These are phyloP conservation scores for Moesziomyces aphidis DNA, from an alignment of 1,284 basidiomycete genomes.

Conservation along the genomic window DNA sequence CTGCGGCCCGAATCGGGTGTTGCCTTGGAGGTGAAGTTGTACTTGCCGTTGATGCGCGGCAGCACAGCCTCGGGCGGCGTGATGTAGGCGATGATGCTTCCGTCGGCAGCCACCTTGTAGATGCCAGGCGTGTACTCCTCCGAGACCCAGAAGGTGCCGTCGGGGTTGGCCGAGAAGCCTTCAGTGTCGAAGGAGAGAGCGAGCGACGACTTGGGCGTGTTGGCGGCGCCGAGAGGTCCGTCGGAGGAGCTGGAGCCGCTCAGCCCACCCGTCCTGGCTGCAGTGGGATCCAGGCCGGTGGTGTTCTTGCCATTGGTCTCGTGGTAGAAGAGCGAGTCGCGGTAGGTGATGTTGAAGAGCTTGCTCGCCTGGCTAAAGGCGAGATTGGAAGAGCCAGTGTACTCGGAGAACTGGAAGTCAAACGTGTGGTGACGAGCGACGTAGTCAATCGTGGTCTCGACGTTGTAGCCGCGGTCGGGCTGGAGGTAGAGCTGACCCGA, in stretches of 20 bases:
- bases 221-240: constrained; percentile 59
- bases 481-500: constrained; percentile 72
- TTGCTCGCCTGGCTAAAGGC: constrained; percentile 73
- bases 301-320: constrained; percentile 71
- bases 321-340: constrained; percentile 73
- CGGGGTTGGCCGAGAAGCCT: constrained; percentile 74
- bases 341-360: constrained; percentile 73
- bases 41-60: constrained; percentile 70
- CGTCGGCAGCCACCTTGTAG: constrained; percentile 72
- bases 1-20: constrained; percentile 70
- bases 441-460: constrained; percentile 73
- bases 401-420: constrained; percentile 73
- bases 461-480: constrained; percentile 73
- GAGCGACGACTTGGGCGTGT: constrained; percentile 67
- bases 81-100: constrained; percentile 74
- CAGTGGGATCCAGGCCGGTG: constrained; percentile 75
- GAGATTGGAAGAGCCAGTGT: constrained; percentile 71
- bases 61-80: constrained; percentile 75
- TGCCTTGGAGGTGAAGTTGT: constrained; percentile 74
- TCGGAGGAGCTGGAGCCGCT: constrained; percentile 34
- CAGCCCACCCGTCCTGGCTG: constrained; percentile 69
- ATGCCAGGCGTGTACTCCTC: constrained; percentile 81
- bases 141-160: constrained; percentile 71
- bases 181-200: constrained; percentile 74
- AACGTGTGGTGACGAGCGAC: constrained; percentile 74